Conservation (phyloP, 2,329 filamentous ascomycete species). For the Pestalotiopsis sp. region DNA sequence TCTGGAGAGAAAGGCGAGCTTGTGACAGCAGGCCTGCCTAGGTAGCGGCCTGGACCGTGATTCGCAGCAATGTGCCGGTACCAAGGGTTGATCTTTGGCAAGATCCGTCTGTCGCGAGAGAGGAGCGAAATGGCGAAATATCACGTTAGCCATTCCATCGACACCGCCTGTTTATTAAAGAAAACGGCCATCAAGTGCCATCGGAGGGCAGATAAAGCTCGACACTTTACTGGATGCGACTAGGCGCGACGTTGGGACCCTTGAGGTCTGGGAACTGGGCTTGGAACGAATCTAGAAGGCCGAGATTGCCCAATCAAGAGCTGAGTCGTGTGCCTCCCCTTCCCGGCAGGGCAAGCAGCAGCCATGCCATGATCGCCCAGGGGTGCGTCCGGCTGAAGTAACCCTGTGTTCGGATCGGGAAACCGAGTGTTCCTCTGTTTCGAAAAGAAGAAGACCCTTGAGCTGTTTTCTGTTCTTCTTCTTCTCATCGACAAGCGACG, state of each 20-base stretch:
- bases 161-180: constrained; percentile 15
- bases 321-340: background rate
- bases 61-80: background rate
- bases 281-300: constrained; percentile 13
- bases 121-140: constrained; percentile 16
- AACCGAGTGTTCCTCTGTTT: background rate
- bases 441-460: background rate
- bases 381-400: background rate
- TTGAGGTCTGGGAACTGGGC: background rate
- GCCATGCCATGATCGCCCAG: background rate
- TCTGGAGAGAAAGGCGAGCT: background rate
- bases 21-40: background rate
- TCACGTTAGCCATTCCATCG: constrained; percentile 15
- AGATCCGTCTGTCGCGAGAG: constrained; percentile 13
- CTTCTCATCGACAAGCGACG: background rate
- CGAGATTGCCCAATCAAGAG: constrained; percentile 6
- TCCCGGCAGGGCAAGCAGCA: constrained; percentile 3
- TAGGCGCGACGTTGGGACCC: constrained; percentile 6
- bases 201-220: constrained; percentile 10
- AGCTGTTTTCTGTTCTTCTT: background rate
- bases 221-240: constrained; percentile 3
- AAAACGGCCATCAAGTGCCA: background rate
- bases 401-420: constrained; percentile 8
- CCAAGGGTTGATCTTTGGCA: background rate
- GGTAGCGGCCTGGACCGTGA: background rate